Evolutionary conservation across 23 red algal species (phyloP), one percentile per base, ranked within the genome.

Genomic region (Gracilariopsis chorda): DNA sequence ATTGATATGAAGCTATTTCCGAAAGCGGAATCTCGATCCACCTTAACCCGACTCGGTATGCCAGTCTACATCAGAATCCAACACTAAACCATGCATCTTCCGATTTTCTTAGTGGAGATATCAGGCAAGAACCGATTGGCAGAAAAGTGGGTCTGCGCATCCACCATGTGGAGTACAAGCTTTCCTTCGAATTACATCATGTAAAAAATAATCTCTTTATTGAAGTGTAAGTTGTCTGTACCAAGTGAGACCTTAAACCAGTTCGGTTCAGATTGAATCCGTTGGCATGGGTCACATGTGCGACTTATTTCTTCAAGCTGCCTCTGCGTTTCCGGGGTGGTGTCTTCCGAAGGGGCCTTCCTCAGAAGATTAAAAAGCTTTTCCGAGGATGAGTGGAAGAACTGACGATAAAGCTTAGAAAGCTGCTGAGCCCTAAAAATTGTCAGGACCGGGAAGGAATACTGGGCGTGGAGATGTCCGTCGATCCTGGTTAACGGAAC

Each of bases 401-500:
- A 70, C 19, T 70, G 44, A 13, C 51, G 44, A 24, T 80, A 45
- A 10, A 80, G 24, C 43, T 80, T 80, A 4, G 52, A 9, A 5
- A 80, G 43, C 25, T 80, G 76, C 36, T 36, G 9, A 5, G 47
- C 5, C 10, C 67, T 89, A 47, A 77, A 89, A 21, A 77, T 68
- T 20, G 59, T 58, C 19, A 45, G 48, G n/a, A 45, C 30, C 16
- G 82, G 57, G 19, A 8, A 36, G 42, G 56, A n/a, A 13, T 46
- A 70, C 70, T 60, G 30, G 24, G 35, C 68, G 49, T 89, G 58
- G 44, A 89, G 6, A 89, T 89, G 84, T 28, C 84, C 67, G 51
- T 36, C 53, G 25, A 40, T 33, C 17, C 84, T 24, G 23, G 56
- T 0, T 4, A 89, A 48, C 6, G 65, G 67, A 9, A 89, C 67